Base-by-base conservation (phyloP, 176 grass and related monocot genomes). In the Raddia guianensis region DNA sequence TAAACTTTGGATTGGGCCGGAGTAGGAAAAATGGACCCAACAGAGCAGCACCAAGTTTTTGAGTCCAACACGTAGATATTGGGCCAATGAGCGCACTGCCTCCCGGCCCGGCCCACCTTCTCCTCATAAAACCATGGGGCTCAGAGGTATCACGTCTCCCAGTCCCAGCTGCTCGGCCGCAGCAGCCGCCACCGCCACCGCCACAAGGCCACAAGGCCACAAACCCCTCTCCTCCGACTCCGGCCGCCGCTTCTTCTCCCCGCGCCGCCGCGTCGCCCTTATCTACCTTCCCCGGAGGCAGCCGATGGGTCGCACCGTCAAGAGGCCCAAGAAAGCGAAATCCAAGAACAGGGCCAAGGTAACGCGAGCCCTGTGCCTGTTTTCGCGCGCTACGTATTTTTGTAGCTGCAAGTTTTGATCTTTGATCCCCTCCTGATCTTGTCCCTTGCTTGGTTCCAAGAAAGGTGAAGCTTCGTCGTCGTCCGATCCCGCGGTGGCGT, bases 271-370 rank as follows among this genome's bases (percentile, higher is more conserved):
- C 15, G 13, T 3, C 6, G 55, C 55, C 53, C 16, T n/a, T 56
- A 16, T 56, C 53, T 56, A n/a, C 16, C 53, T 56, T 56, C 6
- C 6, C 7, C 53, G 3, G 16, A 56, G 18, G 8, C 18, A 56
- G 54, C 3, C 3, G 54, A 77, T 77, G 74, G 74, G 74, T 34
- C 74, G 74, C 56, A 76, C 74, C 32, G 13, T 77, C 44, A 55
- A 78, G 32, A 78, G 62, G 60, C 20, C 74, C 20, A 91, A 77
- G 84, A 95, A 88, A 76, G 20, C 49, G 20, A 95, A 90, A 68
- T 78, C 67, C 70, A 93, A 84, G 65, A 94, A 83, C 20, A 89
- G 57, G 70, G 3, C 70, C 71, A 89, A 87, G 87, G 93, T 82
- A 62, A 62, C n/a, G 5, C 50, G 44, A 27, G 66, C 3, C 48